A percentile compares a stretch with the other conserved stretches of the same genome.
Conservation (phyloP, 2,329 filamentous ascomycete genomes). For the Dactylellina parvicollis region DNA sequence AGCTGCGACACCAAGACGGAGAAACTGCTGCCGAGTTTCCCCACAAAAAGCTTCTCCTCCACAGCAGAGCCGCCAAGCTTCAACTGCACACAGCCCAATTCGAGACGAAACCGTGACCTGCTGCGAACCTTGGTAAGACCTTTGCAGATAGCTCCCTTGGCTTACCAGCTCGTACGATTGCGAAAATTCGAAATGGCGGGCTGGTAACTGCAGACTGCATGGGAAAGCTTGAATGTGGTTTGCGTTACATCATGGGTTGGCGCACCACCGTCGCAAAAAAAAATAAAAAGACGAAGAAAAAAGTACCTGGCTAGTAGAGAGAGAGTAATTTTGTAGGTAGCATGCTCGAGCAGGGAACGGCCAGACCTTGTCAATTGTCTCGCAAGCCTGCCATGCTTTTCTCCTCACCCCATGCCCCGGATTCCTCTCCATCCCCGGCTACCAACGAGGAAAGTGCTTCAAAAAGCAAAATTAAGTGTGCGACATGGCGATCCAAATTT, state of each 20-base stretch:
- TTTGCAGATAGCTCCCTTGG: background rate
- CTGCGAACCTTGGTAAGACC: slow-evolving; percentile 13
- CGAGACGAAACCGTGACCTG: slow-evolving; percentile 24
- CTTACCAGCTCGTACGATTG: slow-evolving; percentile 9
- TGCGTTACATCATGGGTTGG: slow-evolving; percentile 44
- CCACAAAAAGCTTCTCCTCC: slow-evolving; percentile 53
- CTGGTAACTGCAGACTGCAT: background rate
- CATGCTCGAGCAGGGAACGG: slow-evolving; percentile 1
- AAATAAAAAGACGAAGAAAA: too few relatives aligned
- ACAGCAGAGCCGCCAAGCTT: slow-evolving; percentile 34
- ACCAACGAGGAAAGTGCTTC: slow-evolving; percentile 21
- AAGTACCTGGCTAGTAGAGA: too few relatives aligned
- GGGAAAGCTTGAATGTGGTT: slow-evolving; percentile 25
- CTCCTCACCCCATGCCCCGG: slow-evolving; percentile 22
- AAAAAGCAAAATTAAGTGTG: slow-evolving; percentile 43
- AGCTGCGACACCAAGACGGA: slow-evolving; percentile 29
- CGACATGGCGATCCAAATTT: slow-evolving; percentile 24
- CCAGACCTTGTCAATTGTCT: too few relatives aligned
- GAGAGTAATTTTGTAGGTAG: too few relatives aligned
- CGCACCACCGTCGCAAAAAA: slow-evolving; percentile 28
- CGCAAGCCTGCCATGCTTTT: slow-evolving; percentile 25
- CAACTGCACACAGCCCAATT: slow-evolving; percentile 21
- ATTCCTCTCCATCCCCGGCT: slow-evolving; percentile 14
- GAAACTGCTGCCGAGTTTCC: slow-evolving; percentile 52
- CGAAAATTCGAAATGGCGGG: background rate